Base-by-base conservation (phyloP, 1,284 basidiomycete species). In the Puccinia brachypodii region DNA sequence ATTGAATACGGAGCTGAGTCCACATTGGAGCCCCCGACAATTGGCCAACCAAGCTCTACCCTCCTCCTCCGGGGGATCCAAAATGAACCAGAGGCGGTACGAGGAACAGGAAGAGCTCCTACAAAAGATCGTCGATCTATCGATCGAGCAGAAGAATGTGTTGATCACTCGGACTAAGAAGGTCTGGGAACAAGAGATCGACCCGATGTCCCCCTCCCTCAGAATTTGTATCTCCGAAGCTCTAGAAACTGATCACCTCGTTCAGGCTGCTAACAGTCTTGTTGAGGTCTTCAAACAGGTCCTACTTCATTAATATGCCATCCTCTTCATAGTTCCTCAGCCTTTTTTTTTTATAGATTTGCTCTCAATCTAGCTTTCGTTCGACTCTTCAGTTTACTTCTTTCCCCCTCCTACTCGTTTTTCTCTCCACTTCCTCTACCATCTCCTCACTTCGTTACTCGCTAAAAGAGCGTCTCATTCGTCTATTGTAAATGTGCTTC, bases 151-250 rank as follows among this genome's bases (percentile, higher is more conserved):
- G 33, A 74, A 75, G 60, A 47, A 50, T 62, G 40, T 75, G 9
- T 33, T 81, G 25, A 68, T 81, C 11, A 81, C 72, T 68, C 28
- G 80, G 47, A 76, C 72, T 4, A 81, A 81, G 73, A 81, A 75
- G 40, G 62, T 81, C 50, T 81, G 80, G 80, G 80, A 81, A 75
- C 80, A 81, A 75, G 80, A 81, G 36, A 81, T 81, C 13, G 72
- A 81, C 64, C 62, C 62, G 8, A 75, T 68, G 64, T n/a, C 28
- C 22, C 80, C 80, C 1, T 75, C 72, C 50, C 40, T 81, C 19
- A 44, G 80, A 14, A 76, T 81, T 64, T 81, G 72, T 81, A 58
- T 81, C 28, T 68, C 72, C n/a, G 80, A 33, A 64, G 72, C 56
- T 28, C 64, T 81, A 2, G 56, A 58, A 9, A 42, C 71, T 31